A percentile compares a stretch with the other conserved stretches of the same genome.
These are phyloP conservation scores for Euphorbia pulcherrima DNA, from an alignment of 345 rosid genomes.

Conservation along the genomic window DNA sequence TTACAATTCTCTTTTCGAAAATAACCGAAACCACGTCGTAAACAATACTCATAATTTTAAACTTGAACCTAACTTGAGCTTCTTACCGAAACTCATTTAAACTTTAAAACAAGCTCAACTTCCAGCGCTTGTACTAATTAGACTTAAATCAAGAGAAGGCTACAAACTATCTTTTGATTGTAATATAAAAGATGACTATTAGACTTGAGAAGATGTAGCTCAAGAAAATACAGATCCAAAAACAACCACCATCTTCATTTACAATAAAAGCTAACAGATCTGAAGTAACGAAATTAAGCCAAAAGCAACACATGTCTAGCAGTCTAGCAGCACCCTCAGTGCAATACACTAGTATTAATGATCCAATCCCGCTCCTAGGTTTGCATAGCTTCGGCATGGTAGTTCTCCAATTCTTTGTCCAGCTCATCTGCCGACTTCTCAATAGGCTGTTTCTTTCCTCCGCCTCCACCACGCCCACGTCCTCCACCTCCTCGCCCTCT, in stretches of 20 bases:
- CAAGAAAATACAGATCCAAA: background rate
- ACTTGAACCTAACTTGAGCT: too few species aligned
- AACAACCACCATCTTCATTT: background rate
- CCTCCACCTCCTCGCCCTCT: slow-evolving; percentile 41
- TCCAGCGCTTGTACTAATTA: too few species aligned
- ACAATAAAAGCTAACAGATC: slow-evolving; percentile 1
- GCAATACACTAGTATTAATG: background rate
- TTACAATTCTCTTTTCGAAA: too few species aligned
- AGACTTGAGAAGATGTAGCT: too few species aligned
- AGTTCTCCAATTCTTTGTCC: slow-evolving; percentile 83
- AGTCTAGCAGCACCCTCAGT: background rate
- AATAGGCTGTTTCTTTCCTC: slow-evolving; percentile 43
- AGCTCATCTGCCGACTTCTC: slow-evolving; percentile 76
- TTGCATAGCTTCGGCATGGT: slow-evolving; percentile 86
- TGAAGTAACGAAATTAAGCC: background rate
- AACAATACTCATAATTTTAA: too few species aligned
- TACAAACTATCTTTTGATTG: too few species aligned
- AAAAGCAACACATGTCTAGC: background rate
- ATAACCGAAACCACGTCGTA: too few species aligned
- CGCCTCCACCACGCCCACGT: slow-evolving; percentile 31
- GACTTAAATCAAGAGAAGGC: too few species aligned
- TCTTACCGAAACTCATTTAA: too few species aligned
- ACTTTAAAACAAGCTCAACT: too few species aligned
- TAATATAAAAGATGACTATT: too few species aligned
- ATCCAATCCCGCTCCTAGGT: background rate